Percentiles rank a stretch among this genome's conserved stretches.
These are phyloP conservation scores for Chytriomyces sp. DNA, from an alignment of 192 early-diverging fungal species.

Conservation along the genomic window DNA sequence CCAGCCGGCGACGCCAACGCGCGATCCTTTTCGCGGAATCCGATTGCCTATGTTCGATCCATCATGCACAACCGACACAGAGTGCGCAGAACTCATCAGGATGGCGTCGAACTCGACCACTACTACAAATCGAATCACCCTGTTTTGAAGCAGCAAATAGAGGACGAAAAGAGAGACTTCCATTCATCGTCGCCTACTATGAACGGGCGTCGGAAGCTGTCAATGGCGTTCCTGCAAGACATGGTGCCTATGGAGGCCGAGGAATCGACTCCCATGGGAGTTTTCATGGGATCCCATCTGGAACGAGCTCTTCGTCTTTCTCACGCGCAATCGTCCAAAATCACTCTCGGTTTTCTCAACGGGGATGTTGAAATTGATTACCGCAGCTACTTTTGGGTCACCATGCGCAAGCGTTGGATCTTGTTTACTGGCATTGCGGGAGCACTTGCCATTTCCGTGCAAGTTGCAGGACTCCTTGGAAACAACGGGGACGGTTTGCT, in stretches of 20 bases:
- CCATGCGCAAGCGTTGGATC: slow-evolving; percentile 29
- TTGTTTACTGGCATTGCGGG: slow-evolving; percentile 36
- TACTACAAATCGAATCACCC: slow-evolving; percentile 4
- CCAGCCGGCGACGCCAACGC: background rate
- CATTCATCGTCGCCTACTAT: background rate
- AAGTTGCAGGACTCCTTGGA: slow-evolving; percentile 32
- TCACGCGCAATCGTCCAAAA: slow-evolving; percentile 30
- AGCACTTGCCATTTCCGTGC: slow-evolving; percentile 20
- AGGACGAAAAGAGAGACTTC: background rate
- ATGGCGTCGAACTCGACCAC: background rate
- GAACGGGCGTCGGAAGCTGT: slow-evolving; percentile 24
- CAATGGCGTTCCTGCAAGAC: slow-evolving; percentile 32
- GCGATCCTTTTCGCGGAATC: background rate
- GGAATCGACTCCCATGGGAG: slow-evolving; percentile 5
- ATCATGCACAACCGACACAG: background rate
- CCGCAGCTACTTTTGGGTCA: slow-evolving; percentile 31
- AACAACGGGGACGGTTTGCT: slow-evolving; percentile 4
- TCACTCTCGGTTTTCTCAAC: slow-evolving; percentile 37
- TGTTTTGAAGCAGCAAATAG: background rate
- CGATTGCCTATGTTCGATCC: background rate
- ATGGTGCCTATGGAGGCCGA: slow-evolving; percentile 9
- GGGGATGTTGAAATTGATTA: slow-evolving; percentile 36
- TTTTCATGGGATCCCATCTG: slow-evolving; percentile 28
- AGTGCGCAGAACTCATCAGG: background rate
- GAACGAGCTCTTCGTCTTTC: slow-evolving; percentile 22